These are phyloP conservation scores for Xylaria sp. DNA, from an alignment of 2,329 filamentous ascomycete genomes.

Conservation along the genomic window DNA sequence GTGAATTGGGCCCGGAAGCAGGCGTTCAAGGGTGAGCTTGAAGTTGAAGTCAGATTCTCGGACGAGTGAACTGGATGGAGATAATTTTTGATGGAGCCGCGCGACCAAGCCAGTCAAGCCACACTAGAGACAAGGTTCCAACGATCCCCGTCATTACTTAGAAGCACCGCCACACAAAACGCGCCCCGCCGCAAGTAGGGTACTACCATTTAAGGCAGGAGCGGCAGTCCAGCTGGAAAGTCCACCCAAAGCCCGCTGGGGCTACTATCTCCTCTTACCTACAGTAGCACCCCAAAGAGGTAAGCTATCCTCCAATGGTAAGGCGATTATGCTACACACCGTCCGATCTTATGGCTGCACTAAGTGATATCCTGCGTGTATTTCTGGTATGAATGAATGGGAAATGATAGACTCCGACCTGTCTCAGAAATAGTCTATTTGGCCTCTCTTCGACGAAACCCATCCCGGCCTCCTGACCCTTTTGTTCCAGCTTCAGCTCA, in stretches of 20 bases:
- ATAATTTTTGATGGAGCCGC: slow-evolving; percentile 36
- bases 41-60: slow-evolving; percentile 12
- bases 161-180: not conserved
- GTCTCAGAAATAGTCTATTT: not conserved
- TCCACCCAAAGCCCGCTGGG: not conserved
- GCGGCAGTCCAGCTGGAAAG: not conserved
- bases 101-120: slow-evolving; percentile 14
- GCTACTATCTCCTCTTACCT: slow-evolving; percentile 1
- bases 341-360: slow-evolving; percentile 16
- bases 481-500: not conserved
- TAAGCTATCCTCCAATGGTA: slow-evolving; percentile 23
- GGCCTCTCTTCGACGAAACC: slow-evolving; percentile 20
- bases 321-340: slow-evolving; percentile 24
- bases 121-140: not conserved
- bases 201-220: slow-evolving; percentile 1
- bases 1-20: slow-evolving; percentile 35
- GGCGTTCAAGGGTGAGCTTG: slow-evolving; percentile 21
- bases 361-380: slow-evolving; percentile 11
- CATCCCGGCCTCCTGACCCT: slow-evolving; percentile 3
- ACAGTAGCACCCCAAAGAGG: not conserved
- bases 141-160: no score
- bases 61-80: slow-evolving; percentile 12
- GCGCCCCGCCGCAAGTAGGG: no score
- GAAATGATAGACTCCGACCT: slow-evolving; percentile 17
- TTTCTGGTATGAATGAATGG: slow-evolving; percentile 22